Evolutionary conservation across 2,329 filamentous ascomycete genomes (phyloP).

Genomic region (Pestalotiopsis sp.): DNA sequence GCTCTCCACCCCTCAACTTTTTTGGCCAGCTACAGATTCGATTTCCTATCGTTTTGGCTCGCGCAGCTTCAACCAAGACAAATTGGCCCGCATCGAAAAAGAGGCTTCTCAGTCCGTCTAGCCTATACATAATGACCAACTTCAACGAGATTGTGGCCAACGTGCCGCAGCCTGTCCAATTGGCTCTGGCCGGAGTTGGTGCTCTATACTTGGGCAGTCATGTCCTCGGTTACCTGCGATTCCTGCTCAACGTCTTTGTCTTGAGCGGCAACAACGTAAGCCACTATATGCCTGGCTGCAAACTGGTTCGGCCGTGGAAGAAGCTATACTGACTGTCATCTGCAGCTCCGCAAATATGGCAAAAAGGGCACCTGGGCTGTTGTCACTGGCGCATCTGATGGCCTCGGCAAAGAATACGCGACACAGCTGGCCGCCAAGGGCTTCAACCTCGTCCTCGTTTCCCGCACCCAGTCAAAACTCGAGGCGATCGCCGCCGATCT

Average conservation of each 20-base stretch:
- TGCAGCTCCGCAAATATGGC: constrained; percentile 84
- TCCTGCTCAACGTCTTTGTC: constrained; percentile 70
- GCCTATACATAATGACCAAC: constrained; percentile 31
- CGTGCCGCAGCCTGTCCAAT: constrained; percentile 48
- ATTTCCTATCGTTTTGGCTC: background rate
- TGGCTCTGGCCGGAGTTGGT: constrained; percentile 57
- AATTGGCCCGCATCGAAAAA: background rate
- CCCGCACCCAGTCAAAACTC: constrained; percentile 92
- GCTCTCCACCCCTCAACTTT: background rate
- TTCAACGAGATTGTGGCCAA: constrained; percentile 35
- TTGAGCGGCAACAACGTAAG: constrained; percentile 65
- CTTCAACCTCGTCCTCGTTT: constrained; percentile 94
- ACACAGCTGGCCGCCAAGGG: constrained; percentile 86
- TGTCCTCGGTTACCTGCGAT: constrained; percentile 58
- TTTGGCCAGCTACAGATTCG: background rate
- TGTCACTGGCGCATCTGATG: constrained; percentile 93
- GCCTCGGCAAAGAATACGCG: constrained; percentile 95
- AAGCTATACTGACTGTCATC: background rate
- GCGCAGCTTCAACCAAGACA: background rate
- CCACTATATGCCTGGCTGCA: constrained; percentile 9
- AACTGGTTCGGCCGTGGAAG: background rate
- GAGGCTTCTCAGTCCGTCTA: background rate
- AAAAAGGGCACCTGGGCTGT: constrained; percentile 92
- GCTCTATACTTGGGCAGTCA: constrained; percentile 60
- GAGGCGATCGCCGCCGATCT: constrained; percentile 77